A percentile compares a stretch with the other conserved stretches of the same genome.
These are phyloP conservation scores for Ogataea kodamae DNA, from an alignment of 805 yeast genomes.

Conservation along the genomic window DNA sequence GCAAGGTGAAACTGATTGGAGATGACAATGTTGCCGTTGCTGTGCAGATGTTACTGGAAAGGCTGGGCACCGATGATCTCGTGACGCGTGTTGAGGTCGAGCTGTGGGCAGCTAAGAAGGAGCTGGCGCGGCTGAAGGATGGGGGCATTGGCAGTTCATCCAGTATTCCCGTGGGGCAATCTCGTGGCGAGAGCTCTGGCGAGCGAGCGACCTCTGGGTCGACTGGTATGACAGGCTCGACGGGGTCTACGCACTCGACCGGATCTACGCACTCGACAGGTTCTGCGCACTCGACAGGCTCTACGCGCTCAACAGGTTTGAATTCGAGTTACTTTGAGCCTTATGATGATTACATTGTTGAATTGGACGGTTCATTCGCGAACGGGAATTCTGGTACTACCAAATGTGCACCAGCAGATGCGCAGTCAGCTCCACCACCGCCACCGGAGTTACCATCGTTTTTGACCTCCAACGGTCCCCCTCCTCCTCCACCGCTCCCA, in stretches of 20 bases:
- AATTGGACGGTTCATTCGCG: not conserved
- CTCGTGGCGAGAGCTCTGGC: not conserved
- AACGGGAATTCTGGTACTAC: too few relatives aligned
- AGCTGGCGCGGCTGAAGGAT: conserved; percentile 19
- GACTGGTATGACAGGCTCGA: too few relatives aligned
- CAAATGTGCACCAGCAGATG: not conserved
- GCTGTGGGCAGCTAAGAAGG: conserved; percentile 49
- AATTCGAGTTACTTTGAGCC: conserved; percentile 27
- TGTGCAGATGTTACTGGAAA: conserved; percentile 18
- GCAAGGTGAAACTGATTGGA: conserved; percentile 6
- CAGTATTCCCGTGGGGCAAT: not conserved
- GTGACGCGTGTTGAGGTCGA: conserved; percentile 64
- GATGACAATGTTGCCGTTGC: conserved; percentile 15
- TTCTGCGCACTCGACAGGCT: not conserved
- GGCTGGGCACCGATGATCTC: conserved; percentile 29
- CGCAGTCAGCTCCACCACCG: not conserved
- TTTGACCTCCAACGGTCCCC: too few relatives aligned
- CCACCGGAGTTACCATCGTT: not conserved
- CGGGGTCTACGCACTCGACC: too few relatives aligned
- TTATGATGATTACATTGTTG: conserved; percentile 23
- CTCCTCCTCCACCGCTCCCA: too few relatives aligned
- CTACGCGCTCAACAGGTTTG: too few relatives aligned
- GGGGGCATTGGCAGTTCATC: conserved; percentile 8
- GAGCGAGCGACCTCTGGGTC: not conserved
- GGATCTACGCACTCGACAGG: not conserved